These are phyloP conservation scores for Hyphodiscus sp. DNA, from an alignment of 2,329 filamentous ascomycete species.

Conservation along the genomic window DNA sequence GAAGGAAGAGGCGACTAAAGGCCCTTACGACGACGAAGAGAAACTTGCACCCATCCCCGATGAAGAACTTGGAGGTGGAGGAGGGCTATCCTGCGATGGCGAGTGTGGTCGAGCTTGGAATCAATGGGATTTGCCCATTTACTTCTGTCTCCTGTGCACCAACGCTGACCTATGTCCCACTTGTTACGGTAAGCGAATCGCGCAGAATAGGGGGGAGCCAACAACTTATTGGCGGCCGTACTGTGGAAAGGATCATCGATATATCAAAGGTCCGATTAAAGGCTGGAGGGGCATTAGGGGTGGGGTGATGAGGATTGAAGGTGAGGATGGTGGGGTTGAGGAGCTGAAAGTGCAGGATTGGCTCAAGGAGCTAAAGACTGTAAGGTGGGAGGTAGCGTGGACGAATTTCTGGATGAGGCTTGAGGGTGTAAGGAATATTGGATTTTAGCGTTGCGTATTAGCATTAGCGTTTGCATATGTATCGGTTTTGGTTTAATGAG, in stretches of 20 bases:
- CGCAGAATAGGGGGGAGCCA: conserved; percentile 4
- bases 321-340: conserved; percentile 3
- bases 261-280: conserved; percentile 18
- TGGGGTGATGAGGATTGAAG: conserved; percentile 16
- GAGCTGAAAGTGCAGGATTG: conserved; percentile 12
- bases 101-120: conserved; percentile 13
- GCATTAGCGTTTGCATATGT: no score
- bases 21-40: background rate
- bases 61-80: background rate
- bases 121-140: conserved; percentile 1
- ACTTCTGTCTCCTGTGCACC: conserved; percentile 20
- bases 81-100: background rate
- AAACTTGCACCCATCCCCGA: background rate
- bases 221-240: conserved; percentile 2
- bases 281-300: conserved; percentile 22
- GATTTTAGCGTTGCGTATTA: background rate
- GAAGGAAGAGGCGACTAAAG: background rate
- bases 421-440: background rate
- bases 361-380: conserved; percentile 11
- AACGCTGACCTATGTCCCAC: conserved; percentile 19
- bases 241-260: conserved; percentile 18
- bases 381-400: conserved; percentile 12
- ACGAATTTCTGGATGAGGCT: conserved; percentile 7
- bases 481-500: background rate
- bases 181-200: conserved; percentile 14